phyloP scores from a whole-genome alignment of 2,329 filamentous ascomycete species.

The Daldinia sp. region DNA sequence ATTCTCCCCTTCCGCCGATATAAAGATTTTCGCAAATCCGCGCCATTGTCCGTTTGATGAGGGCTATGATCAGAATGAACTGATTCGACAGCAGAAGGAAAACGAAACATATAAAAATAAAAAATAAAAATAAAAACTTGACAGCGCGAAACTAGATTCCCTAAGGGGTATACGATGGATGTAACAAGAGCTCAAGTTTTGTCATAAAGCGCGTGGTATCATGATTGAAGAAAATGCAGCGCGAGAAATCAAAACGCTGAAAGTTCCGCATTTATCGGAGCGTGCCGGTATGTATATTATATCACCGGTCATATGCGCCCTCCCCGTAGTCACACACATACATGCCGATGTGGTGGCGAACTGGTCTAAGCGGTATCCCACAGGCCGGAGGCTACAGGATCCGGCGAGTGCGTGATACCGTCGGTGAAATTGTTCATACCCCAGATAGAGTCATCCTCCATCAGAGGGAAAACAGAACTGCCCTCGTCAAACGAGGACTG shows the following conservation, averaged over 20 bases:
- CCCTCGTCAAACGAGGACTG: slow-evolving; percentile 56
- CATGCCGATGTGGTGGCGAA: neutral
- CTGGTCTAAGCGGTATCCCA: slow-evolving; percentile 45
- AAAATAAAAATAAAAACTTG: slow-evolving; percentile 20
- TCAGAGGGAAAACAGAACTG: slow-evolving; percentile 59
- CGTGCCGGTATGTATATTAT: slow-evolving; percentile 11
- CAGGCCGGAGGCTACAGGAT: slow-evolving; percentile 51
- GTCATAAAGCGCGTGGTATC: slow-evolving; percentile 43
- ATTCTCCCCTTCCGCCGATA: slow-evolving; percentile 17
- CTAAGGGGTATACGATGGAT: slow-evolving; percentile 39
- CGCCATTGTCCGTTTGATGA: slow-evolving; percentile 38
- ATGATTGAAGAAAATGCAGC: slow-evolving; percentile 36
- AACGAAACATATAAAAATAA: slow-evolving; percentile 26
- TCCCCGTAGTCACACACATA: slow-evolving; percentile 10
- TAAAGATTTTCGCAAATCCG: slow-evolving; percentile 33
- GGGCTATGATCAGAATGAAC: slow-evolving; percentile 38
- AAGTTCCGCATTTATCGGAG: slow-evolving; percentile 62
- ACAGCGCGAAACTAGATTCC: slow-evolving; percentile 30
- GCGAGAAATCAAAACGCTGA: slow-evolving; percentile 52
- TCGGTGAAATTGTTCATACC: slow-evolving; percentile 55
- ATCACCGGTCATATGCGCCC: slow-evolving; percentile 8
- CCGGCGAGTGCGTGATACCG: slow-evolving; percentile 52
- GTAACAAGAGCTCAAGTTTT: slow-evolving; percentile 28
- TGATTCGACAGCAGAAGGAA: slow-evolving; percentile 26
- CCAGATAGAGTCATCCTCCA: slow-evolving; percentile 60